Percentiles rank a stretch among this genome's conserved stretches.
These are phyloP conservation scores for Verbena officinalis DNA, from an alignment of 257 asterid species.

Conservation along the genomic window DNA sequence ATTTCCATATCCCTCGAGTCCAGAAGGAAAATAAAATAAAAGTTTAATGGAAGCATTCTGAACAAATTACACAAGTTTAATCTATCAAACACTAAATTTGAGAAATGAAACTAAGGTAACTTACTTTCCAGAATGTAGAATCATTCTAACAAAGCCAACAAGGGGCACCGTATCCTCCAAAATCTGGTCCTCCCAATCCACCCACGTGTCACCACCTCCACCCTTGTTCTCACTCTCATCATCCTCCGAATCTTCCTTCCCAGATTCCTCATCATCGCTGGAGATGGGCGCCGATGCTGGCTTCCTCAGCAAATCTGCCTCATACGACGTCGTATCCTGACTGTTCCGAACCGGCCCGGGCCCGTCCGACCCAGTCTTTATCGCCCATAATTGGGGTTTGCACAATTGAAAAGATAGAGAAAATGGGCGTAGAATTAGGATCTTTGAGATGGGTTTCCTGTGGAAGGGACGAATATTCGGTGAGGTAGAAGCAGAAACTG, in stretches of 20 bases:
- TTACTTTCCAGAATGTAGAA: constrained; percentile 91
- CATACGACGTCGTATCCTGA: constrained; percentile 38
- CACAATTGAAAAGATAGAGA: constrained; percentile 42
- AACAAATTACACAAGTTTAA: background rate
- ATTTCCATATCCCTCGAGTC: too few relatives aligned
- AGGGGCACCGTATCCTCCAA: constrained; percentile 94
- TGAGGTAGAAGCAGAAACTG: constrained; percentile 33
- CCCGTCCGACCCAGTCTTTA: constrained; percentile 51
- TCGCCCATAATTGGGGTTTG: constrained; percentile 40
- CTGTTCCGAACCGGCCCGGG: constrained; percentile 40
- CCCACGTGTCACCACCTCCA: constrained; percentile 60
- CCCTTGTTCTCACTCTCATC: constrained; percentile 39
- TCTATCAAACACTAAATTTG: background rate
- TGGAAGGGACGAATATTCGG: constrained; percentile 28
- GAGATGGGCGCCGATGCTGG: constrained; percentile 49
- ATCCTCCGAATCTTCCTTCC: constrained; percentile 32
- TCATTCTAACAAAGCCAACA: constrained; percentile 80
- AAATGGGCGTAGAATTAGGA: constrained; percentile 45
- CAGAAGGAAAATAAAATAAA: too few relatives aligned
- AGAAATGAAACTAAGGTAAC: constrained; percentile 22
- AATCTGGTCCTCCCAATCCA: constrained; percentile 97
- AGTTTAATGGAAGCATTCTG: background rate
- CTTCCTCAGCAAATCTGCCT: constrained; percentile 63
- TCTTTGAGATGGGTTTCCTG: constrained; percentile 47
- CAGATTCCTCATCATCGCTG: constrained; percentile 40